Conservation (phyloP, 192 early-diverging fungal genomes). For the Obelidium mucronatum region DNA sequence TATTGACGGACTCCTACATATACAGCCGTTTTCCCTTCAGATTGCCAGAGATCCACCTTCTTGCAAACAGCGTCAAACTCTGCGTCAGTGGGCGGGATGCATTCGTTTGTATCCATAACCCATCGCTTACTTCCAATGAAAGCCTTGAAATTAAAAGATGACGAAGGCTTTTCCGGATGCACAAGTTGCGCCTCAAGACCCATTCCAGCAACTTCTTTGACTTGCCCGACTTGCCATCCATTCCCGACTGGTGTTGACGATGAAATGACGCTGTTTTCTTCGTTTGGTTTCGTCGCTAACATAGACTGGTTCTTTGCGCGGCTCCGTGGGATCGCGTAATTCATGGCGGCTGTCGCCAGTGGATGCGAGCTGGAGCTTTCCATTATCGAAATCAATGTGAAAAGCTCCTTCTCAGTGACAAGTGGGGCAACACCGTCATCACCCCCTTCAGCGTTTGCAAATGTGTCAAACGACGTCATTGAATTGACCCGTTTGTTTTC, state of each 20-base stretch:
- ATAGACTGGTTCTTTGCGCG: constrained; percentile 28
- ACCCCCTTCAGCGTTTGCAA: neutral
- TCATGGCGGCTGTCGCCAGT: constrained; percentile 65
- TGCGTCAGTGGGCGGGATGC: neutral
- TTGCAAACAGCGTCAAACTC: neutral
- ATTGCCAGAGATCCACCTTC: constrained; percentile 56
- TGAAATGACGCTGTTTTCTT: too few relatives aligned
- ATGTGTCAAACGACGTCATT: neutral
- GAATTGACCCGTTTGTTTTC: neutral
- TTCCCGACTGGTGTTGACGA: too few relatives aligned
- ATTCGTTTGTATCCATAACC: constrained; percentile 33
- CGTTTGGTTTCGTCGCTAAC: too few relatives aligned
- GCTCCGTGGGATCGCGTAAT: constrained; percentile 18
- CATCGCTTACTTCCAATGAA: constrained; percentile 44
- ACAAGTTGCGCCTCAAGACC: constrained; percentile 57
- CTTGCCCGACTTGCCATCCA: constrained; percentile 40
- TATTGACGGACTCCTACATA: constrained; percentile 56
- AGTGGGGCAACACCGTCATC: constrained; percentile 2
- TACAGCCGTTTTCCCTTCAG: constrained; percentile 64
- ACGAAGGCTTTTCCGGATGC: neutral
- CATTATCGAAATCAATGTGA: constrained; percentile 32
- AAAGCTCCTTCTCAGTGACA: constrained; percentile 40
- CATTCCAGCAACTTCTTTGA: constrained; percentile 70
- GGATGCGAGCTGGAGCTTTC: constrained; percentile 73
- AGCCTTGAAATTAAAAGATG: too few relatives aligned